Conservation (phyloP, 805 yeast species). For the Wickerhamiella alocasiicola region DNA sequence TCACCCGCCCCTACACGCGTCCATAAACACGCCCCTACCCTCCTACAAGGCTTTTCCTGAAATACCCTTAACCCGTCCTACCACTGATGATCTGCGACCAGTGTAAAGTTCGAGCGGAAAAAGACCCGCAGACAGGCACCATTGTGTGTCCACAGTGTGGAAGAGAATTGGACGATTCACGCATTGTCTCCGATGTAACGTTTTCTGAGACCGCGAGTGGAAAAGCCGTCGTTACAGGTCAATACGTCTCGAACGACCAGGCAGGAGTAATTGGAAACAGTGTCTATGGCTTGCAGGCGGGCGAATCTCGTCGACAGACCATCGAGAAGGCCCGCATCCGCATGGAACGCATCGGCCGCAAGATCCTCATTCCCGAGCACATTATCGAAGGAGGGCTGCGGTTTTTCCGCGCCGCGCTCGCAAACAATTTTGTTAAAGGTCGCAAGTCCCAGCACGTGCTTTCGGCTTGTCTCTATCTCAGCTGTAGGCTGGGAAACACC, state of each 20-base stretch:
- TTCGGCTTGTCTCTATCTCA: slow-evolving; percentile 88
- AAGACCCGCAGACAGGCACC: not conserved
- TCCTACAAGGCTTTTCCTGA: no score
- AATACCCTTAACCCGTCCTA: no score
- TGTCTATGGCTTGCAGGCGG: slow-evolving; percentile 31
- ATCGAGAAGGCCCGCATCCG: slow-evolving; percentile 70
- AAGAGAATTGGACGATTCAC: slow-evolving; percentile 23
- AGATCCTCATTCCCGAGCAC: slow-evolving; percentile 68
- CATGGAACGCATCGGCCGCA: slow-evolving; percentile 66
- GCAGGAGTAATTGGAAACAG: slow-evolving; percentile 55
- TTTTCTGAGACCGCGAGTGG: slow-evolving; percentile 88
- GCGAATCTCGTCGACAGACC: slow-evolving; percentile 81
- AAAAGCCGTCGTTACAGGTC: slow-evolving; percentile 92
- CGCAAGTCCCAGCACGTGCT: slow-evolving; percentile 88
- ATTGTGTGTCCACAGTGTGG: slow-evolving; percentile 2
- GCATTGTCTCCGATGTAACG: slow-evolving; percentile 89
- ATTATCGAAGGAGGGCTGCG: slow-evolving; percentile 77
- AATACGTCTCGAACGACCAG: slow-evolving; percentile 83
- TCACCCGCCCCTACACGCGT: no score
- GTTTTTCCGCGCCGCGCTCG: slow-evolving; percentile 79
- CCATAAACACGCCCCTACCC: no score
- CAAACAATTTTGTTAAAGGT: slow-evolving; percentile 92
- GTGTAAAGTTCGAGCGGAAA: not conserved
- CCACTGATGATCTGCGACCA: no score
- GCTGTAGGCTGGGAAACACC: slow-evolving; percentile 83